Conservation (phyloP, 305 asterid species). For the Plantago lanceolata region DNA sequence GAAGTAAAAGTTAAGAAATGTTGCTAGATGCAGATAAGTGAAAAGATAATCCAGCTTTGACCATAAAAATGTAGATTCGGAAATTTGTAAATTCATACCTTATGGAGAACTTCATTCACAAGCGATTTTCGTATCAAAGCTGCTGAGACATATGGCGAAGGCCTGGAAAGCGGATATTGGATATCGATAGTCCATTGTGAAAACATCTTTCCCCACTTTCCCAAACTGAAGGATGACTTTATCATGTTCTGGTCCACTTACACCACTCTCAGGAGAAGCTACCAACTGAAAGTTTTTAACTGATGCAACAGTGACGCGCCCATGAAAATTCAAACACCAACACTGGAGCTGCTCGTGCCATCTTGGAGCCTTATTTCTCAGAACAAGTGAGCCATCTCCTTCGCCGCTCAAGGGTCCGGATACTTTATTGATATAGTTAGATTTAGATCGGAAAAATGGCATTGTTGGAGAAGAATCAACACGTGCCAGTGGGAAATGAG, state of each 20-base stretch:
- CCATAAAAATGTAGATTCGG: neutral
- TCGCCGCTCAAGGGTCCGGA: constrained; percentile 37
- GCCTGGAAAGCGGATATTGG: constrained; percentile 91
- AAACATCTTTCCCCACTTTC: constrained; percentile 85
- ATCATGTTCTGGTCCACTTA: constrained; percentile 61
- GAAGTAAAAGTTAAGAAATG: neutral
- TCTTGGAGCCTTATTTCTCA: constrained; percentile 77
- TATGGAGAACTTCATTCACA: constrained; percentile 45
- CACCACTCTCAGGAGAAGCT: constrained; percentile 64
- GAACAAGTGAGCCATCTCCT: constrained; percentile 44
- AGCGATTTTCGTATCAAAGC: constrained; percentile 88
- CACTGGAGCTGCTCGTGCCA: constrained; percentile 98
- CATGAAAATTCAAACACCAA: constrained; percentile 95
- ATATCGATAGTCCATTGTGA: constrained; percentile 80
- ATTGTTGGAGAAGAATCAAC: constrained; percentile 45
- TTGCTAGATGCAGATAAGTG: neutral
- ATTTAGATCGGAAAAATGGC: constrained; percentile 49
- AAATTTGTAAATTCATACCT: constrained; percentile 14
- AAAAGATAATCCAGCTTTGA: neutral
- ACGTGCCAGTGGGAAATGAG: constrained; percentile 41
- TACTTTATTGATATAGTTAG: constrained; percentile 39
- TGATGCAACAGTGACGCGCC: constrained; percentile 87
- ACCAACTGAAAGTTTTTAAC: constrained; percentile 91
- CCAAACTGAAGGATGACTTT: constrained; percentile 83
- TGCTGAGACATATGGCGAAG: constrained; percentile 83